These are phyloP conservation scores for Neofusicoccum laricinum DNA, from an alignment of 2,329 filamentous ascomycete species.

Conservation along the genomic window DNA sequence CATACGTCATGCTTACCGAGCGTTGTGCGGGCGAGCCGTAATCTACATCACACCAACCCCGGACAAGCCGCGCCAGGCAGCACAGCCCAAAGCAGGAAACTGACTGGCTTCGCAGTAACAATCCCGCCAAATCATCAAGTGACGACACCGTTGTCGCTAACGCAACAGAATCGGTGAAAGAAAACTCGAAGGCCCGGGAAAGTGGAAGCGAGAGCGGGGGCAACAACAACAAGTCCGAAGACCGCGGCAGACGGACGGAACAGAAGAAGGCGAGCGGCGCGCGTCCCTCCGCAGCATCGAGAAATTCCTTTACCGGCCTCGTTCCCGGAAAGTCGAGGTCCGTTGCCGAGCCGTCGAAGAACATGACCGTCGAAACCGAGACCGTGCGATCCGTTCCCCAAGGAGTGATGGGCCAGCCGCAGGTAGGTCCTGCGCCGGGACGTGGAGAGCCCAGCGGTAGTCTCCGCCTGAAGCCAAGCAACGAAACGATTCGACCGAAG, in stretches of 20 bases:
- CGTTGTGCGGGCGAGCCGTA: slow-evolving; percentile 25
- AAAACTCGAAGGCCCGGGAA: slow-evolving; percentile 48
- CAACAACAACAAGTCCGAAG: slow-evolving; percentile 55
- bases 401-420: slow-evolving; percentile 64
- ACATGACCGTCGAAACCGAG: slow-evolving; percentile 98
- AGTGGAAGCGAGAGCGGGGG: slow-evolving; percentile 66
- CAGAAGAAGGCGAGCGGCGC: slow-evolving; percentile 33
- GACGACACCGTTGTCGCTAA: slow-evolving; percentile 21
- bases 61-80: not conserved
- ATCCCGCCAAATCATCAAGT: slow-evolving; percentile 25
- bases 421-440: slow-evolving; percentile 55
- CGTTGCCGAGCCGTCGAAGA: slow-evolving; percentile 66
- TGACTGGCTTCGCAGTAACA: slow-evolving; percentile 6
- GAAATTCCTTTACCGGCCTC: slow-evolving; percentile 68
- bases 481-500: slow-evolving; percentile 92
- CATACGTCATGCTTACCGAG: slow-evolving; percentile 23
- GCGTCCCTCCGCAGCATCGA: slow-evolving; percentile 33
- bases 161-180: slow-evolving; percentile 27
- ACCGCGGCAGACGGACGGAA: slow-evolving; percentile 34
- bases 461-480: slow-evolving; percentile 81
- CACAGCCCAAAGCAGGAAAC: not conserved
- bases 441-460: slow-evolving; percentile 66
- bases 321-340: slow-evolving; percentile 63
- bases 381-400: slow-evolving; percentile 90
- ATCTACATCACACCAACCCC: slow-evolving; percentile 19